Percentiles rank a stretch among this genome's conserved stretches.
Evolutionary conservation across 2,329 filamentous ascomycete species (phyloP).

Genomic region (Dactylellina leptospora): DNA sequence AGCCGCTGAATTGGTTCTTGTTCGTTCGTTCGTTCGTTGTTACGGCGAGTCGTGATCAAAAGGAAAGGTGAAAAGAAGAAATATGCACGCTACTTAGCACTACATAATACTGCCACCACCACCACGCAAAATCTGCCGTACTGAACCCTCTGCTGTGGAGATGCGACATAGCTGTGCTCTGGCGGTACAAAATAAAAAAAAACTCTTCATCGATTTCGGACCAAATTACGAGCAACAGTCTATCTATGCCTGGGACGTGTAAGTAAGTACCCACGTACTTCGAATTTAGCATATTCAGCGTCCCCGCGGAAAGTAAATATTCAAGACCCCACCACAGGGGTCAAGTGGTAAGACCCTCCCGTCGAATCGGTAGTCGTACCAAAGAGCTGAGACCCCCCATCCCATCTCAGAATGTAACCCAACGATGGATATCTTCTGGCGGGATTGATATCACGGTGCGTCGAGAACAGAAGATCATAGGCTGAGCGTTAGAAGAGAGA

Average conservation of each 20-base stretch:
- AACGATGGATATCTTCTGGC: slow-evolving; percentile 4
- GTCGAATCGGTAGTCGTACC: neutral
- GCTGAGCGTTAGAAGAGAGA: slow-evolving; percentile 3
- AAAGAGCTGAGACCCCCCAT: neutral
- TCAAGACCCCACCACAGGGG: neutral
- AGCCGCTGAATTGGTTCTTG: too few relatives aligned
- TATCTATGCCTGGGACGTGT: neutral
- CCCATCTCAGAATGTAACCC: slow-evolving; percentile 29
- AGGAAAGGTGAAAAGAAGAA: too few relatives aligned
- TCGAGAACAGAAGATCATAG: slow-evolving; percentile 36
- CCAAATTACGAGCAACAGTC: too few relatives aligned
- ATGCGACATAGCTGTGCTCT: too few relatives aligned
- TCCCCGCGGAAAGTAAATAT: slow-evolving; percentile 6
- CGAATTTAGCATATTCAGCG: slow-evolving; percentile 14
- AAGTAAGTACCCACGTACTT: slow-evolving; percentile 3
- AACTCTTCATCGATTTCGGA: too few relatives aligned
- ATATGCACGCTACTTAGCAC: too few relatives aligned
- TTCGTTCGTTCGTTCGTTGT: slow-evolving; percentile 21
- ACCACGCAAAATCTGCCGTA: neutral
- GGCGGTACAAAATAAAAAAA: too few relatives aligned
- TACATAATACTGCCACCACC: slow-evolving; percentile 19
- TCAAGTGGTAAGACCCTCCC: neutral
- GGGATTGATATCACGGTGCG: slow-evolving; percentile 45
- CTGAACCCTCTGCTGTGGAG: neutral
- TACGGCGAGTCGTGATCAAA: slow-evolving; percentile 1